These are phyloP conservation scores for Cyberlindnera nakhonratchasimensis DNA, from an alignment of 805 yeast genomes.

Conservation along the genomic window DNA sequence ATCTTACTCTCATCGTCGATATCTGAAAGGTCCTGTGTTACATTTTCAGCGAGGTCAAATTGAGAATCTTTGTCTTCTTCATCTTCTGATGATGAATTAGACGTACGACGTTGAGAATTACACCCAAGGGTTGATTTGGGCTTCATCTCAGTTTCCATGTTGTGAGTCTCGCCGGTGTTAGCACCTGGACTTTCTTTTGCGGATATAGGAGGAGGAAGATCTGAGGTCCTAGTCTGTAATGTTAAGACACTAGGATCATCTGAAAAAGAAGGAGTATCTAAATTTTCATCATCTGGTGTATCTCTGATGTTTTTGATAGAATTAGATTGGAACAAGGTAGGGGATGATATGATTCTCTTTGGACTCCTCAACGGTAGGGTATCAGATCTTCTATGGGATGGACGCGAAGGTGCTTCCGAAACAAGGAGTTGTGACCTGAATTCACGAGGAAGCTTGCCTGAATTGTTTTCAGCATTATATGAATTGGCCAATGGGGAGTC, in stretches of 20 bases:
- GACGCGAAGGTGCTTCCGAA: conserved; percentile 11
- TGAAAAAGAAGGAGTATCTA: neutral
- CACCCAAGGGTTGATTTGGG: too few species aligned
- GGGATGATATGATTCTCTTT: conserved; percentile 2
- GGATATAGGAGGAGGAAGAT: too few species aligned
- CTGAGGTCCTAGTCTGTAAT: too few species aligned
- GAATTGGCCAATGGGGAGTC: conserved; percentile 5
- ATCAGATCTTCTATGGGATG: neutral
- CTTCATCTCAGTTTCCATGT: too few species aligned
- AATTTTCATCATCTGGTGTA: neutral
- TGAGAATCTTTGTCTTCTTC: conserved; percentile 3
- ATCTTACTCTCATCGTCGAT: conserved; percentile 26
- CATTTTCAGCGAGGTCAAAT: conserved; percentile 14
- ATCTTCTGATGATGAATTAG: neutral
- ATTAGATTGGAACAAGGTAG: neutral
- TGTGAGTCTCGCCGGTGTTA: too few species aligned
- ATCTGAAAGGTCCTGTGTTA: conserved; percentile 30
- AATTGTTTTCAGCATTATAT: neutral
- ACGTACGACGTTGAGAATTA: neutral
- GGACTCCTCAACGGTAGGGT: neutral
- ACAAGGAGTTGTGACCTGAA: conserved; percentile 8
- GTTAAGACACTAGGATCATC: too few species aligned
- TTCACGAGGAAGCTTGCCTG: neutral
- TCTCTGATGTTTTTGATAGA: neutral
- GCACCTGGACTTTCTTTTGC: too few species aligned